Base-by-base conservation (phyloP, 306 rosid species). In the Lotus japonicus region DNA sequence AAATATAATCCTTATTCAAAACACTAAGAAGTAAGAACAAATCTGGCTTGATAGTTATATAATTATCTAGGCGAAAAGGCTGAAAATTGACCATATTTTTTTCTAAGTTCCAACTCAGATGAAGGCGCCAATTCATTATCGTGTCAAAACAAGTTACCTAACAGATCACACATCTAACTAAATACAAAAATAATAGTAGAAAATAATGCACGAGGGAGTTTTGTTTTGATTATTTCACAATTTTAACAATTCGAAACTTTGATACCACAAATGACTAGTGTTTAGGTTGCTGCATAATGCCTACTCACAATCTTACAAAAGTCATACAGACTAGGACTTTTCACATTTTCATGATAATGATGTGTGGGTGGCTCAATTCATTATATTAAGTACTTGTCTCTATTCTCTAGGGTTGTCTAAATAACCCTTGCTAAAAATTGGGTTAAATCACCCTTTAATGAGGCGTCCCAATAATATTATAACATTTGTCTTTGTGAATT, bases 1-100 rank as follows among this genome's bases (percentile, higher is more conserved):
- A 21, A 21, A 21, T 21, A 21, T 21, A 21, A 5, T 26, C 33
- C 33, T 52, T 46, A 43, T 26, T 21, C 35, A 15, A 23, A 13
- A 54, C 1, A 31, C 13, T 74, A 17, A 36, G 56, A 62, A 62
- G 19, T n/a, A n/a, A n/a, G n/a, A 64, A 62, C 70, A 72, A 52
- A 52, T 4, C 21, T 72, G 63, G 55, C 55, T 4, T 51, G 23
- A 46, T 61, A 72, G 50, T 43, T 36, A 10, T 42, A 38, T 15
- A 39, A 17, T 6, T 41, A 18, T 13, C 16, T 44, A 28, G 28
- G 18, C n/a, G n/a, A 23, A 5, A 14, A 15, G 58, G 15, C 28
- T n/a, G 33, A 59, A 62, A 51, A 7, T 23, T 62, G 38, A 26
- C 42, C 31, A 52, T 19, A 19, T 39, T 9, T 39, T n/a, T 9